Conservation (phyloP, 805 yeast species). For the Metschnikowia baotianmanensis region DNA sequence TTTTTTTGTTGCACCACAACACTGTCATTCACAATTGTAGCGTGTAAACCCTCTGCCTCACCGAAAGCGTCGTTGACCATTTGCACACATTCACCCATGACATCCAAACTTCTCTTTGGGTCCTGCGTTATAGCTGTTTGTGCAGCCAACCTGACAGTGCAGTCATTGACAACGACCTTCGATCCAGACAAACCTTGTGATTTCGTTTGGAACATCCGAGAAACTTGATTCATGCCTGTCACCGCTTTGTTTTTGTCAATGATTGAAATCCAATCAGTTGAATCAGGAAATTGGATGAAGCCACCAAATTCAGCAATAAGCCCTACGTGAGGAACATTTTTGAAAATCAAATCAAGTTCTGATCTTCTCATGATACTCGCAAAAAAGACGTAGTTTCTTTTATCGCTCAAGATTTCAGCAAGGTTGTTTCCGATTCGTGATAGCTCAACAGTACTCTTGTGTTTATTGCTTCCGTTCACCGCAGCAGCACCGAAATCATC, state of each 20-base stretch:
- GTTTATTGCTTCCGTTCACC: constrained; percentile 19
- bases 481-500: constrained; percentile 38
- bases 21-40: constrained; percentile 65
- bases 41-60: constrained; percentile 56
- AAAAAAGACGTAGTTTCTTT: constrained; percentile 66
- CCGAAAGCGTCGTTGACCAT: constrained; percentile 76
- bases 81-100: constrained; percentile 81
- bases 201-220: constrained; percentile 53
- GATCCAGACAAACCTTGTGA: constrained; percentile 82
- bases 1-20: constrained; percentile 71
- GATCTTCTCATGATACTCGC: constrained; percentile 62
- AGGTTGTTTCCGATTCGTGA: constrained; percentile 57
- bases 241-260: constrained; percentile 47
- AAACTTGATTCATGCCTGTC: constrained; percentile 60
- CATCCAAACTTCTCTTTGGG: constrained; percentile 59
- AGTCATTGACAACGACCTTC: constrained; percentile 66
- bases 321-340: constrained; percentile 68
- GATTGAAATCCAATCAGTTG: constrained; percentile 59
- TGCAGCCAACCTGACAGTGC: constrained; percentile 73
- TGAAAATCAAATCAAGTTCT: constrained; percentile 66
- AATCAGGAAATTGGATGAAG: constrained; percentile 55
- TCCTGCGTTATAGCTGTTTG: constrained; percentile 61
- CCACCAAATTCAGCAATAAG: constrained; percentile 91
- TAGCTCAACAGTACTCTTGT: constrained; percentile 13
- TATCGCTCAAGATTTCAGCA: constrained; percentile 55